Evolutionary conservation across 2,329 filamentous ascomycete species (phyloP).

Genomic region (Neopestalotiopsis clavispora): DNA sequence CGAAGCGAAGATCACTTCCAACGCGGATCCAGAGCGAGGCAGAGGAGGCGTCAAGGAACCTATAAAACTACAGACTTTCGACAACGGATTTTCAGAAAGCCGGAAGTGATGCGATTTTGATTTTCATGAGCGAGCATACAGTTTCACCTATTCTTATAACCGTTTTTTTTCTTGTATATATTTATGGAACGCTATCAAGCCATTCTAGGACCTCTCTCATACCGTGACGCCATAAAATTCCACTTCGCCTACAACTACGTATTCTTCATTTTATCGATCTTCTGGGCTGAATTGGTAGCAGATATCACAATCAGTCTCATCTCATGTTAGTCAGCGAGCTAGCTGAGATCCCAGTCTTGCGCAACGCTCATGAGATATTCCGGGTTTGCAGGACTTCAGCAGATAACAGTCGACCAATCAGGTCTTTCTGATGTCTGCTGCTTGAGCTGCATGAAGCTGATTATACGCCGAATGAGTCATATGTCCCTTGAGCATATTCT

Average conservation of each 20-base stretch:
- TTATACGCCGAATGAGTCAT: too few species aligned
- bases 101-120: neutral
- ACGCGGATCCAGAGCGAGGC: neutral
- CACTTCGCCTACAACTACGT: too few species aligned
- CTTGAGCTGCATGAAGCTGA: too few species aligned
- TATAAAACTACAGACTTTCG: neutral
- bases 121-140: neutral
- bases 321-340: too few species aligned
- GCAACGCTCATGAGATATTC: too few species aligned
- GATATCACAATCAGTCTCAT: neutral
- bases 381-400: too few species aligned
- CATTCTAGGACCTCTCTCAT: neutral
- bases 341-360: too few species aligned
- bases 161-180: neutral
- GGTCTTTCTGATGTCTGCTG: too few species aligned
- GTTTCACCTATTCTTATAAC: neutral
- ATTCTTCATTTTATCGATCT: too few species aligned
- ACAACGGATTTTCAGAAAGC: neutral
- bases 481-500: too few species aligned
- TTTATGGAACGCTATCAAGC: neutral
- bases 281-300: neutral
- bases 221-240: too few species aligned
- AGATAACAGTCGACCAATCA: too few species aligned
- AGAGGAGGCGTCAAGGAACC: neutral
- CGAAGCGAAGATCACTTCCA: constrained; percentile 2